phyloP scores from a whole-genome alignment of 2,329 filamentous ascomycete species.

The Didymella pinodella region DNA sequence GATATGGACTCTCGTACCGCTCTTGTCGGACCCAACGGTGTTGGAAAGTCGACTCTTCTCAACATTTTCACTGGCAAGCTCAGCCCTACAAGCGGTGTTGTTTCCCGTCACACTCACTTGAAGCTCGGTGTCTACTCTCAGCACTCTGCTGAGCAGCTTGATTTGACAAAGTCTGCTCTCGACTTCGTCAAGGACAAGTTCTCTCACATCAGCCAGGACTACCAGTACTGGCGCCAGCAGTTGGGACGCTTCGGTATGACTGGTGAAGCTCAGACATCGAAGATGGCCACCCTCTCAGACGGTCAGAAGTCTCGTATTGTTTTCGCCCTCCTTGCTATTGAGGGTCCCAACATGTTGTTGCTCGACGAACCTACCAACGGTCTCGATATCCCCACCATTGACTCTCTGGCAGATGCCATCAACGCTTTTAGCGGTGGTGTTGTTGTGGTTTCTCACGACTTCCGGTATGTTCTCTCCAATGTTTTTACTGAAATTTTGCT shows the following conservation, averaged over 20 bases:
- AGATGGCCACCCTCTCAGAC: constrained; percentile 98
- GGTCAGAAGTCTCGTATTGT: constrained; percentile 98
- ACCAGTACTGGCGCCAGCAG: constrained; percentile 99
- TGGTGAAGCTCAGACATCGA: constrained; percentile 91
- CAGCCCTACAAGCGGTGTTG: constrained; percentile 79
- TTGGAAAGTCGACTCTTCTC: constrained; percentile 96
- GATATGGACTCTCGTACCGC: constrained; percentile 99
- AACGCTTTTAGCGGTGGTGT: constrained; percentile 96
- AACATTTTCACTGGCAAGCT: constrained; percentile 97
- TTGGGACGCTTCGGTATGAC: constrained; percentile 92
- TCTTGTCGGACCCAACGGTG: constrained; percentile 97
- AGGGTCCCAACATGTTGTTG: constrained; percentile 95
- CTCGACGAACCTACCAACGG: constrained; percentile 99
- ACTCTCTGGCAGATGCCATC: constrained; percentile 96
- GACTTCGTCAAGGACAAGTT: constrained; percentile 99
- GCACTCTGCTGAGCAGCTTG: constrained; percentile 97
- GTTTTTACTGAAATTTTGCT: constrained; percentile 33
- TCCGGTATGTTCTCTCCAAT: constrained; percentile 71
- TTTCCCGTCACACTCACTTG: constrained; percentile 94
- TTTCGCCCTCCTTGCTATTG: constrained; percentile 94
- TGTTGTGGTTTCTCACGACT: constrained; percentile 97
- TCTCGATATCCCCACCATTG: constrained; percentile 98
- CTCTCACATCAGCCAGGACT: constrained; percentile 86
- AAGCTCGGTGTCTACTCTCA: constrained; percentile 98
- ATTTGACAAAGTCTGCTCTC: constrained; percentile 95